Conservation (phyloP, 2,329 filamentous ascomycete species). For the Diaporthe sp. region DNA sequence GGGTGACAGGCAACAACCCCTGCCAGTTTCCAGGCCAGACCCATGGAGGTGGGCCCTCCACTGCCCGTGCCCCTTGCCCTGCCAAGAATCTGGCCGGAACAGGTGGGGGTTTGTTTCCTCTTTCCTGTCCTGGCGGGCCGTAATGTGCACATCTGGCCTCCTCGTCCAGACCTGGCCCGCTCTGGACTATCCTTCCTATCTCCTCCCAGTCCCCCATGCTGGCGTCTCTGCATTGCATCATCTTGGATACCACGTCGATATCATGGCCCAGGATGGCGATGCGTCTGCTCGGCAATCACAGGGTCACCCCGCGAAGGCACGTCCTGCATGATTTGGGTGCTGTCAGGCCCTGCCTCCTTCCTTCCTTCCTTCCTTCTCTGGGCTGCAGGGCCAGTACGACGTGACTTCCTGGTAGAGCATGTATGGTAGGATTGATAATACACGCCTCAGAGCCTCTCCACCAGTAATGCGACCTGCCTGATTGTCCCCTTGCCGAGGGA, state of each 20-base stretch:
- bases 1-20: slow-evolving; percentile 27
- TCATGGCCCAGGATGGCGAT: background rate
- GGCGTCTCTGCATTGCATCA: background rate
- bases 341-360: background rate
- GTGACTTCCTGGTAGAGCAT: background rate
- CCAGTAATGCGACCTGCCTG: slow-evolving; percentile 25
- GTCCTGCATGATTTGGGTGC: background rate
- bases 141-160: background rate
- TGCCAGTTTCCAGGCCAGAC: background rate
- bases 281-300: background rate
- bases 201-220: background rate
- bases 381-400: background rate
- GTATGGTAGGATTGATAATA: background rate
- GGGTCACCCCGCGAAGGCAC: background rate
- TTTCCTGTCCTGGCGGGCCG: background rate
- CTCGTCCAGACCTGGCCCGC: too few species aligned
- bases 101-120: slow-evolving; percentile 4
- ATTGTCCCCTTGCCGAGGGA: background rate
- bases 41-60: background rate
- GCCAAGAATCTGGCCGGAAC: slow-evolving; percentile 19
- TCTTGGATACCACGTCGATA: background rate
- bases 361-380: slow-evolving; percentile 7
- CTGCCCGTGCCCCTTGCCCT: background rate
- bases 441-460: background rate
- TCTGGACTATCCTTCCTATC: background rate